Evolutionary conservation across 352 stramenopile species (phyloP), one percentile per base, ranked within the genome.

Genomic region (Phytophthora lateralis): DNA sequence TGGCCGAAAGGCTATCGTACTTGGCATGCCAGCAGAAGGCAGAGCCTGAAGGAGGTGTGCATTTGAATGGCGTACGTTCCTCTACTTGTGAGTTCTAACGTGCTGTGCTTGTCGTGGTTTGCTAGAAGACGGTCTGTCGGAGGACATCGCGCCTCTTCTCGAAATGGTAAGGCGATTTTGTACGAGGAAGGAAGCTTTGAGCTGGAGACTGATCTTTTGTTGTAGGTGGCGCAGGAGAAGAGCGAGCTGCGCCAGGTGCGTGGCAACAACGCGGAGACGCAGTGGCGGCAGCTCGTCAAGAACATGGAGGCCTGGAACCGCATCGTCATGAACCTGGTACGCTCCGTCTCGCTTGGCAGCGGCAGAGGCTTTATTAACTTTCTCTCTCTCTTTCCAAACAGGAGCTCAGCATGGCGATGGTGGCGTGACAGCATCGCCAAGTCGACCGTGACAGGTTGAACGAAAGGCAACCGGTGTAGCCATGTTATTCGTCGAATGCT

Each of bases 281-380:
- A 89, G 49, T 95, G 86, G 86, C 82, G 82, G 9, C 75, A 88
- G 45, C 71, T 95, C 5, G 82, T 95, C 20, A 90, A 90, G 74
- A 89, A 79, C 68, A 95, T 95, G 84, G 86, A 95, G 64, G 56
- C 79, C 14, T 95, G 86, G 86, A 93, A 91, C 65, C 83, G 85
- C 65, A 92, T 95, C 54, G 69, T 95, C 39, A 82, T 89, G 69
- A 93, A 89, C 52, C 60, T 95, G 66, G 85, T 91, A 63, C 42
- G 53, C 51, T 42, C 26, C 3, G 6, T 42, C 2, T 17, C 41
- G 26, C 38, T 59, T 43, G 1, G 7, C n/a, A 15, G 20, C 21
- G 3, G 12, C 9, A 35, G 18, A 10, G 9, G 1, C 43, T 21
- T 55, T n/a, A 11, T 21, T 69, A 6, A 60, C 30, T 39, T 18